Percentiles rank a stretch among this genome's conserved stretches.
These are phyloP conservation scores for Candolleomyces eurysporus DNA, from an alignment of 768 basidiomycete genomes.

Conservation along the genomic window DNA sequence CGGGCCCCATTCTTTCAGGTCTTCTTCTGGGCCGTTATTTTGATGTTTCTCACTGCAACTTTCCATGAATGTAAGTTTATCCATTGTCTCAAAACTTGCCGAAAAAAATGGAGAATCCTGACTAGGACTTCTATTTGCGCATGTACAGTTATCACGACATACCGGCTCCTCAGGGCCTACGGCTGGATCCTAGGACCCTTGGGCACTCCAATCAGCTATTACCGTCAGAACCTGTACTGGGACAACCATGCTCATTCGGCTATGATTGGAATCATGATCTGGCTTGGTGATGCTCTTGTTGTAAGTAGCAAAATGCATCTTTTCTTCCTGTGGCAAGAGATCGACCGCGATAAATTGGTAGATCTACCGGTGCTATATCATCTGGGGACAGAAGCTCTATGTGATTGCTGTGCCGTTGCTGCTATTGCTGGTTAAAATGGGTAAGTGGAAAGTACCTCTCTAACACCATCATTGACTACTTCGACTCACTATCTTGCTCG, in stretches of 20 bases:
- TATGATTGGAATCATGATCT: slow-evolving; percentile 23
- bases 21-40: slow-evolving; percentile 19
- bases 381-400: slow-evolving; percentile 20
- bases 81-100: neutral
- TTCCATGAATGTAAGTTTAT: slow-evolving; percentile 20
- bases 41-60: slow-evolving; percentile 23
- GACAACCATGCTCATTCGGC: slow-evolving; percentile 21
- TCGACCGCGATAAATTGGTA: slow-evolving; percentile 1
- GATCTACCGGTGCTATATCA: slow-evolving; percentile 28
- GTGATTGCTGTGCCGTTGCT: slow-evolving; percentile 20
- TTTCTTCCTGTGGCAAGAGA: too few species aligned
- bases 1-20: slow-evolving; percentile 10
- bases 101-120: too few species aligned
- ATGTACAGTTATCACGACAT: slow-evolving; percentile 14
- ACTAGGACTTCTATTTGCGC: neutral
- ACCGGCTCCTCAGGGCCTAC: slow-evolving; percentile 23
- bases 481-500: neutral
- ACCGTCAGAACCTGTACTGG: slow-evolving; percentile 21
- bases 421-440: slow-evolving; percentile 19
- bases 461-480: too few species aligned
- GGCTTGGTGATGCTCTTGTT: slow-evolving; percentile 26
- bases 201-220: slow-evolving; percentile 14
- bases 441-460: slow-evolving; percentile 3
- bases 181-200: slow-evolving; percentile 17
- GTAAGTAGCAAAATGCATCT: slow-evolving; percentile 11